Evolutionary conservation across 306 rosid species (phyloP), one percentile per base, ranked within the genome.

Genomic region (Benincasa hispida): DNA sequence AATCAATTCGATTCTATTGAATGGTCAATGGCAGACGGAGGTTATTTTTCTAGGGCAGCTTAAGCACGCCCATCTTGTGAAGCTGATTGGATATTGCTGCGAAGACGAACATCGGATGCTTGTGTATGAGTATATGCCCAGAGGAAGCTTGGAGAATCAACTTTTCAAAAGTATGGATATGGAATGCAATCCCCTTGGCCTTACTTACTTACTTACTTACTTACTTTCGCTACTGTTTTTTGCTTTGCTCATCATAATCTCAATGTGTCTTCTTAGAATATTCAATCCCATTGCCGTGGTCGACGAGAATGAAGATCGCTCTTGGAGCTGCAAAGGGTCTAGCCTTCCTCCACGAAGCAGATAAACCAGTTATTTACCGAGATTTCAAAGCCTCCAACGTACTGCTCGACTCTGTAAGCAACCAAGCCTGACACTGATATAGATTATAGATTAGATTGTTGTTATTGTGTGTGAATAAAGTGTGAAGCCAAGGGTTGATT

Each of bases 351-450:
- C 91, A 89, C 76, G 72, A 73, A 27, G 77, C 37, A 27, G 78
- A 78, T 34, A 80, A 80, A 15, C 88, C 90, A 5, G 76, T 89
- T 5, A 83, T 89, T 42, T 91, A 89, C 27, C 78, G 89, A 5
- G 94, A 89, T 47, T 54, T 86, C 59, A 87, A 87, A 76, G 81
- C 89, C 59, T 81, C 90, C 0, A 87, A 89, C 75, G 34, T 89
- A 35, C 84, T 87, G 34, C 77, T 86, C 5, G 91, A 87, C 63
- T 74, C 76, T 5, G 94, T 89, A 76, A 89, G 90, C 47, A 41
- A 32, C 35, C 5, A 32, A 41, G 47, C 47, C 13, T 41, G 47
- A 50, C 5, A 18, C 2, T 1, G 55, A 50, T 50, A 50, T 18
- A 12, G 19, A 47, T 47, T 41, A 45, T 11, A 41, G 47, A 41